Conservation (phyloP, 148 eudicot genomes). For the Persicaria tinctoria region DNA sequence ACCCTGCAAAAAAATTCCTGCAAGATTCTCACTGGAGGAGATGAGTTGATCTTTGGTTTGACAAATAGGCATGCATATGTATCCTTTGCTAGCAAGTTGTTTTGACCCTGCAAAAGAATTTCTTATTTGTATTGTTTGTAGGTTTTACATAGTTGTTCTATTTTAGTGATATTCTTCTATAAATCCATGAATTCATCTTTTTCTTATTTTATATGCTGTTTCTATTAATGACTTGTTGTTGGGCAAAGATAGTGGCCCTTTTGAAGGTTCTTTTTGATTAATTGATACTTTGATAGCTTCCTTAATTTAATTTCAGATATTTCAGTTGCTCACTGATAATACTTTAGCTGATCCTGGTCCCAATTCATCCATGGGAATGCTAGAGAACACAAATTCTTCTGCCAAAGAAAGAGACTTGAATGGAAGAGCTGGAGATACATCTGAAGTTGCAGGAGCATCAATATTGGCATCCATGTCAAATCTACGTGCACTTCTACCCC, state of each 20-base stretch:
- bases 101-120: neutral
- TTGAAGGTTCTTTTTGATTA: slow-evolving; percentile 11
- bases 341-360: slow-evolving; percentile 36
- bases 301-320: slow-evolving; percentile 57
- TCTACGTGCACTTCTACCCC: slow-evolving; percentile 48
- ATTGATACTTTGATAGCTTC: slow-evolving; percentile 28
- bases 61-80: slow-evolving; percentile 79
- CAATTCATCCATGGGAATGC: slow-evolving; percentile 52
- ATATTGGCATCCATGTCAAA: slow-evolving; percentile 60
- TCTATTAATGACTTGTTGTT: neutral
- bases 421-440: slow-evolving; percentile 60
- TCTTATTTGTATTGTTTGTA: too few species aligned
- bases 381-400: slow-evolving; percentile 67
- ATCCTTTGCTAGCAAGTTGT: slow-evolving; percentile 40
- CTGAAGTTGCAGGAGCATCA: slow-evolving; percentile 78
- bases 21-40: slow-evolving; percentile 58
- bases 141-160: neutral
- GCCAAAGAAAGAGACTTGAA: slow-evolving; percentile 39
- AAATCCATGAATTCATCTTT: neutral
- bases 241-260: neutral
- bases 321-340: slow-evolving; percentile 49
- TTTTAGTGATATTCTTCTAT: neutral
- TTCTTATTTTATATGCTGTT: neutral
- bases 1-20: slow-evolving; percentile 44
- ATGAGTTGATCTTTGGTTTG: slow-evolving; percentile 68